Evolutionary conservation across 2,329 filamentous ascomycete species (phyloP), one percentile per base, ranked within the genome.

Genomic region (Talaromyces albobiverticillius): DNA sequence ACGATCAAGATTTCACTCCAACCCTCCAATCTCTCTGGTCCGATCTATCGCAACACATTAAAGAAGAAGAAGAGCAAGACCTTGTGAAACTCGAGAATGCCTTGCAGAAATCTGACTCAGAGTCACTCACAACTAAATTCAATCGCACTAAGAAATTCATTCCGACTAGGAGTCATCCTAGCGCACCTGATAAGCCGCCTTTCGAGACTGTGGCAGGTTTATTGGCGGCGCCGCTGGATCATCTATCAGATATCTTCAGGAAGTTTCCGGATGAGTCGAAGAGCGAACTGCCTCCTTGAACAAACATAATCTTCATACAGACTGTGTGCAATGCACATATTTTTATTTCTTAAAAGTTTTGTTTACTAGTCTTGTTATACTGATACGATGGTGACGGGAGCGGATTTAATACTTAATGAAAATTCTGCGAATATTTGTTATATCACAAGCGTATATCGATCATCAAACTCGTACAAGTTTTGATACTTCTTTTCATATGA

Each of bases 191-290:
- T 56, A 74, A 76, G 32, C 80, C 80, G 2, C 79, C 78, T 0
- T 84, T 82, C 55, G 81, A 85, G 71, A 81, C 77, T 0, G 79
- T 74, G 0, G 75, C 75, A 54, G 81, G 79, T 0, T 59, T 86
- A 20, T 57, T 86, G 64, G 68, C 78, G 0, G 80, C 82, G 13
- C 82, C 82, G 0, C 69, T 85, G 16, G 83, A 85, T 63, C 76
- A 75, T 55, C 57, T 86, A 29, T 69, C 68, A 34, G 81, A 85
- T 63, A 48, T 83, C 6, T 82, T 84, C 58, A 67, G 77, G 18
- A 80, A 78, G 62, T 86, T 83, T 59, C 80, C 79, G 4, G 63
- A 64, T 20, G 55, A 62, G 23, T 9, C 26, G 1, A 49, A 38
- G 41, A 38, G 34, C 22, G 50, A 53, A 29, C 5, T 46, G 16